Conservation (phyloP, 495 filamentous ascomycete genomes). For the Schizothecium vesticola region DNA sequence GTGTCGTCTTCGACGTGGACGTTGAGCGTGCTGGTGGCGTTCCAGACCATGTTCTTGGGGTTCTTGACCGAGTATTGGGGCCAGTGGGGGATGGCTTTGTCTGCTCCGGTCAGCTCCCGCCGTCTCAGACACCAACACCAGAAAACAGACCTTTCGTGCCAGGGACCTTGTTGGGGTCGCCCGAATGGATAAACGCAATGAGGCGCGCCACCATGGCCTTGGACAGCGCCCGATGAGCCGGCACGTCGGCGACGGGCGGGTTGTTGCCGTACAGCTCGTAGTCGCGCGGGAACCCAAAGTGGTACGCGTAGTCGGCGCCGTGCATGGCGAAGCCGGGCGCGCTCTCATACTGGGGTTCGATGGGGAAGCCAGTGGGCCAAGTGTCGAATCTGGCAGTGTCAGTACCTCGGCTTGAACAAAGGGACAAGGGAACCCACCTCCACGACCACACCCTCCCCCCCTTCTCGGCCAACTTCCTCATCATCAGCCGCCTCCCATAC, state of each 20-base stretch:
- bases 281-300: not conserved
- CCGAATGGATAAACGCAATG: constrained; percentile 9
- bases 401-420: not conserved
- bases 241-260: not conserved
- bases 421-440: not conserved
- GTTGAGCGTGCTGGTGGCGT: constrained; percentile 8
- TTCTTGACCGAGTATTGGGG: constrained; percentile 6
- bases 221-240: constrained; percentile 1
- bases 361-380: not conserved
- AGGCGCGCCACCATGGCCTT: constrained; percentile 3
- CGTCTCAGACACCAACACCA: not conserved
- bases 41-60: constrained; percentile 6
- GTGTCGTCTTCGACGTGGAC: constrained; percentile 10
- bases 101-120: not conserved
- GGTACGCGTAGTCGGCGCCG: constrained; percentile 7
- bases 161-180: constrained; percentile 1
- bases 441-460: not conserved
- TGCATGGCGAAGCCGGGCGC: constrained; percentile 6
- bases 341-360: not conserved
- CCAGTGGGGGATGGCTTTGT: not conserved
- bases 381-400: not conserved
- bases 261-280: constrained; percentile 8
- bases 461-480: not conserved
- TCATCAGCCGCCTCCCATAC: not conserved
- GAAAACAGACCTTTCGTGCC: not conserved